These are phyloP conservation scores for Aristolochia fimbriata DNA, from an alignment of 164 flowering plant genomes.

Conservation along the genomic window DNA sequence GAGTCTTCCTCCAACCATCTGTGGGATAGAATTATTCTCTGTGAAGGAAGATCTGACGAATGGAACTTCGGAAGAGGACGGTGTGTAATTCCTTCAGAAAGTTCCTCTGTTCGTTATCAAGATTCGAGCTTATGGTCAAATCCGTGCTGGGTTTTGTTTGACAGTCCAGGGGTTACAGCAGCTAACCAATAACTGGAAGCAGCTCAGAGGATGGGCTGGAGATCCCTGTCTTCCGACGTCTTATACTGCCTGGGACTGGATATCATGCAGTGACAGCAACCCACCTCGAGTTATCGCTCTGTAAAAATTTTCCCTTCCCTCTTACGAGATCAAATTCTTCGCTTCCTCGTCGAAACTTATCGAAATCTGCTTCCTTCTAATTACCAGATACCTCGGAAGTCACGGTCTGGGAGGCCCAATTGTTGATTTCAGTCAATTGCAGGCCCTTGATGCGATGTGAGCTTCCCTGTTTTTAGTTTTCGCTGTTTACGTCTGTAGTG, in stretches of 20 bases:
- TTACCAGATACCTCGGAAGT: constrained; percentile 7
- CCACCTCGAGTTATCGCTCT: constrained; percentile 4
- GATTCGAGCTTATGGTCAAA: not conserved
- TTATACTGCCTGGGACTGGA: constrained; percentile 6
- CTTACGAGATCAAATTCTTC: too few species aligned
- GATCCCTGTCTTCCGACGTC: constrained; percentile 8
- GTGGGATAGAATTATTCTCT: constrained; percentile 6
- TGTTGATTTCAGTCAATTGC: constrained; percentile 9
- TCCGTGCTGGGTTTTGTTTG: not conserved
- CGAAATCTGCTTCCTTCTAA: not conserved
- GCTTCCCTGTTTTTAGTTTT: not conserved
- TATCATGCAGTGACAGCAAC: not conserved
- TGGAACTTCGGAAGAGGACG: constrained; percentile 1
- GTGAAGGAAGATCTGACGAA: not conserved
- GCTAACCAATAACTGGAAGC: not conserved
- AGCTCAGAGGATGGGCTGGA: constrained; percentile 3
- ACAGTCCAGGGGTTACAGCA: constrained; percentile 6
- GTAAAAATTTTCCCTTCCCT: not conserved
- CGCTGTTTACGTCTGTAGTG: not conserved
- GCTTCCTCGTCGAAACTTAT: not conserved
- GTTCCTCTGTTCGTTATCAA: not conserved
- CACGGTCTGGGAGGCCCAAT: constrained; percentile 8
- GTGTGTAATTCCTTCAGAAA: not conserved
- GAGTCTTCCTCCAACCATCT: constrained; percentile 5
- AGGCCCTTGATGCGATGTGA: constrained; percentile 15